A percentile compares a stretch with the other conserved stretches of the same genome.
phyloP scores from a whole-genome alignment of 2,329 filamentous ascomycete genomes.

The Fusarium pininemorale region DNA sequence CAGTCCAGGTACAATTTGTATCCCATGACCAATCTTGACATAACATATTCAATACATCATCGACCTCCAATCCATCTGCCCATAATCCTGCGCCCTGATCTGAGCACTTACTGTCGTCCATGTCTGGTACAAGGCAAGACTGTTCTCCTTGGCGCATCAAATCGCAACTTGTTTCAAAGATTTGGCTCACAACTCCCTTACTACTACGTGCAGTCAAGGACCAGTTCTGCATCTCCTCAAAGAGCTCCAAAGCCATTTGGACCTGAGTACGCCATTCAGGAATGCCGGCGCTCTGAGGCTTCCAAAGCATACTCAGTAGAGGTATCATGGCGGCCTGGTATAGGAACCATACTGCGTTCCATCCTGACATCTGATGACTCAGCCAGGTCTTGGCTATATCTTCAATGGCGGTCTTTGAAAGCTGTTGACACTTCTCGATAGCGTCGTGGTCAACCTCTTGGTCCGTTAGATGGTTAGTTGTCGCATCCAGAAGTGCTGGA shows the following conservation, averaged over 20 bases:
- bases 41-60: constrained; percentile 1
- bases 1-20: background rate
- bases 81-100: background rate
- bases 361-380: constrained; percentile 1
- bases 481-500: background rate
- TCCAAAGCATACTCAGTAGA: background rate
- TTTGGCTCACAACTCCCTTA: background rate
- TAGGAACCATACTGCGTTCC: constrained; percentile 10
- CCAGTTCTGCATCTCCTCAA: constrained; percentile 1
- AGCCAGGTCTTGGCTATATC: background rate
- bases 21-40: constrained; percentile 2
- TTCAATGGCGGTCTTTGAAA: background rate
- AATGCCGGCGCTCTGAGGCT: background rate
- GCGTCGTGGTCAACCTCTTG: background rate
- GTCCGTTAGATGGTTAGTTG: background rate
- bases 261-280: background rate
- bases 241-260: background rate
- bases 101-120: background rate
- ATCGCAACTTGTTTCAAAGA: background rate
- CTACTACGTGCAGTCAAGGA: background rate
- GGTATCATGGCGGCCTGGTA: constrained; percentile 9
- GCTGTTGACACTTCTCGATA: background rate
- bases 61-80: background rate
- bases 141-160: background rate
- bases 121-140: background rate